Conservation (phyloP, 306 rosid species). For the Phaseolus lunatus region DNA sequence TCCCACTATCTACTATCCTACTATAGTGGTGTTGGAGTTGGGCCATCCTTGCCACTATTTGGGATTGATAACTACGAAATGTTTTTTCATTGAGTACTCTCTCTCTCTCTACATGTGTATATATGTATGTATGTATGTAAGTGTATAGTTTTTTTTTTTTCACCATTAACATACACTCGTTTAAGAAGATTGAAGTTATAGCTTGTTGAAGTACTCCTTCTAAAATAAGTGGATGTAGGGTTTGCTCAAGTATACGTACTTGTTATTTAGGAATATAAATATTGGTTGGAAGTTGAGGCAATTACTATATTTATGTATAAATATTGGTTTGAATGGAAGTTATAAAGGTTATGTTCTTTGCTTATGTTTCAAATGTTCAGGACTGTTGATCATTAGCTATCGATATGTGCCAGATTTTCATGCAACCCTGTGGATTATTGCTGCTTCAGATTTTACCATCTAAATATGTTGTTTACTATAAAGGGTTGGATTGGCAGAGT, state of each 20-base stretch:
- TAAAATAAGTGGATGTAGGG: too few relatives aligned
- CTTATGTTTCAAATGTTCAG: not conserved
- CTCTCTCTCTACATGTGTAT: too few relatives aligned
- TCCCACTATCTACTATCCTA: not conserved
- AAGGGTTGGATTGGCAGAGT: conserved; percentile 18
- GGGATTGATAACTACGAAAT: not conserved
- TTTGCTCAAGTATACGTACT: not conserved
- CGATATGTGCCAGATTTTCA: not conserved
- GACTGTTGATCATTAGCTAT: not conserved
- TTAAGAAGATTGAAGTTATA: too few relatives aligned
- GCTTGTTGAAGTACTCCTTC: too few relatives aligned
- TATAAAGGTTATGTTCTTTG: not conserved
- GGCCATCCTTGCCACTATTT: not conserved
- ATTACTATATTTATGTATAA: too few relatives aligned
- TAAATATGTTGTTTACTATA: conserved; percentile 8
- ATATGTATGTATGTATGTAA: too few relatives aligned
- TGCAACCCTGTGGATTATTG: not conserved
- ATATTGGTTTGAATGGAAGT: too few relatives aligned
- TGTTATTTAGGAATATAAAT: too few relatives aligned
- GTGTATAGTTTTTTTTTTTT: too few relatives aligned
- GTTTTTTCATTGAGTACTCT: not conserved
- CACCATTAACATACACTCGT: not conserved
- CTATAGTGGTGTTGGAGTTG: not conserved
- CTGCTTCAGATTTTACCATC: not conserved
- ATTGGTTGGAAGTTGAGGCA: not conserved